Conservation (phyloP, 2,329 filamentous ascomycete genomes). For the Fusarium tupiense region DNA sequence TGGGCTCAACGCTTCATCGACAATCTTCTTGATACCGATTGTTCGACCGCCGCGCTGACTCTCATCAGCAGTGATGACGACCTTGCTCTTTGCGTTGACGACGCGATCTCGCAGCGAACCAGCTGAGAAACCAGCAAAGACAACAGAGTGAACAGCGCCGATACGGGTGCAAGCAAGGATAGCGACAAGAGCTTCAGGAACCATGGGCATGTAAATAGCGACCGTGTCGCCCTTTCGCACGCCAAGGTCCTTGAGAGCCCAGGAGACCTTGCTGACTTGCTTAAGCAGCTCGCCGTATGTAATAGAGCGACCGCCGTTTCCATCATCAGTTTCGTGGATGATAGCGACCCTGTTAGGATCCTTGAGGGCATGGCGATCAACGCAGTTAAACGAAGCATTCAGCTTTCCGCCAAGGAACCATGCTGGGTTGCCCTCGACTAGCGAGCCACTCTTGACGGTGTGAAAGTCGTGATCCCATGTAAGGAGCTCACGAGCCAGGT, state of each 20-base stretch:
- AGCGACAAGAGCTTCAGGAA: slow-evolving; percentile 88
- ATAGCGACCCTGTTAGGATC: slow-evolving; percentile 90
- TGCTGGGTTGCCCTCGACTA: slow-evolving; percentile 80
- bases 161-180: slow-evolving; percentile 83
- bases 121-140: slow-evolving; percentile 94
- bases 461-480: slow-evolving; percentile 90
- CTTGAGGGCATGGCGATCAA: slow-evolving; percentile 91
- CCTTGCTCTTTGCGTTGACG: slow-evolving; percentile 83
- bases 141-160: slow-evolving; percentile 91
- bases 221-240: slow-evolving; percentile 95
- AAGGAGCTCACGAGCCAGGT: slow-evolving; percentile 82
- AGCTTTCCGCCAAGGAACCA: slow-evolving; percentile 93
- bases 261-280: slow-evolving; percentile 84
- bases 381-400: slow-evolving; percentile 94
- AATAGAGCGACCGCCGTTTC: slow-evolving; percentile 82
- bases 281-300: slow-evolving; percentile 90
- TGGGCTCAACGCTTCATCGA: slow-evolving; percentile 84
- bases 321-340: slow-evolving; percentile 95
- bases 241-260: slow-evolving; percentile 88
- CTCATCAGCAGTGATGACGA: slow-evolving; percentile 93
- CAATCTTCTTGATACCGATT: slow-evolving; percentile 95
- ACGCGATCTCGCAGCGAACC: slow-evolving; percentile 92
- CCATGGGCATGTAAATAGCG: slow-evolving; percentile 95
- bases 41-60: slow-evolving; percentile 93
- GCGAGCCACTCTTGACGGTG: slow-evolving; percentile 79